phyloP scores from a whole-genome alignment of 805 yeast species.

The Grigorovia jiainica region DNA sequence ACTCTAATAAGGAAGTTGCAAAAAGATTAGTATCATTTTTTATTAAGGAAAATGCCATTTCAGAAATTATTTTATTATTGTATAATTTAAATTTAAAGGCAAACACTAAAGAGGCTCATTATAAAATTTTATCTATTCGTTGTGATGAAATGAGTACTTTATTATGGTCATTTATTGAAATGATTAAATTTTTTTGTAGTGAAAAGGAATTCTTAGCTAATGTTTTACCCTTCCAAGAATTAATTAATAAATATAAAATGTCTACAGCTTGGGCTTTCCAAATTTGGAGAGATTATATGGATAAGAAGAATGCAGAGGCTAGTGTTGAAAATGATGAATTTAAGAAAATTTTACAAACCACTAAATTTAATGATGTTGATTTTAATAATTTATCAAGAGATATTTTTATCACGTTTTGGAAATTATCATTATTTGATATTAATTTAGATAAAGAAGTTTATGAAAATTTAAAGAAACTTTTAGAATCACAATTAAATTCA shows the following conservation, averaged over 20 bases:
- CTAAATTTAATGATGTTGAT: conserved; percentile 14
- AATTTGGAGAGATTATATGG: conserved; percentile 53
- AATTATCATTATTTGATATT: conserved; percentile 60
- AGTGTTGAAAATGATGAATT: conserved; percentile 6
- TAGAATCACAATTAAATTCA: conserved; percentile 10
- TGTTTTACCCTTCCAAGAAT: conserved; percentile 34
- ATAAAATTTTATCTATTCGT: conserved; percentile 62
- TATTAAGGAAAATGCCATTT: conserved; percentile 34
- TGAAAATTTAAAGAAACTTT: conserved; percentile 29
- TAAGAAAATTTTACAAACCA: conserved; percentile 8
- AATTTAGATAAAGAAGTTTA: conserved; percentile 45
- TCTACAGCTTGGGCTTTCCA: conserved; percentile 63
- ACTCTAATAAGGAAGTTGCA: conserved; percentile 39
- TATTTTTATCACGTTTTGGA: conserved; percentile 64
- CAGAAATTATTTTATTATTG: conserved; percentile 60
- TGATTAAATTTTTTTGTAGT: conserved; percentile 43
- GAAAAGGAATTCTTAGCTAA: conserved; percentile 24
- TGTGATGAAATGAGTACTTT: conserved; percentile 64
- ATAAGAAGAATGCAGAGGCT: conserved; percentile 14
- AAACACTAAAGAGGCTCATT: conserved; percentile 37
- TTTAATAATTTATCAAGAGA: conserved; percentile 28
- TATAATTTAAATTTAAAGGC: conserved; percentile 37
- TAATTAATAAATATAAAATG: conserved; percentile 37
- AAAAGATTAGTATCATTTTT: conserved; percentile 39
- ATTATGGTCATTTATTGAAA: conserved; percentile 53